A percentile compares a stretch with the other conserved stretches of the same genome.
phyloP scores from a whole-genome alignment of 257 asterid species.

The Scutellaria galericulata region DNA sequence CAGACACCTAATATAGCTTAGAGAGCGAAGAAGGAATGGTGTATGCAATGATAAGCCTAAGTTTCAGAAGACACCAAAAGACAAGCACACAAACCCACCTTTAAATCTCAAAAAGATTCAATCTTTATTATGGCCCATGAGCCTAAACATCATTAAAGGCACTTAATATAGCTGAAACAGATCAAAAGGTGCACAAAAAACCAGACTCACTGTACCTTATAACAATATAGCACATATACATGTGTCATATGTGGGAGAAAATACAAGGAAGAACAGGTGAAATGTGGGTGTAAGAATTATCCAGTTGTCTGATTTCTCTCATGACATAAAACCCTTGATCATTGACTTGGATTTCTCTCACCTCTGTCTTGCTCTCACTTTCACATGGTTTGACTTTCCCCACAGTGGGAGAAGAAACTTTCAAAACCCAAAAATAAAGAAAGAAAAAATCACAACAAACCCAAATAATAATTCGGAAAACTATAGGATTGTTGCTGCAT shows the following conservation, averaged over 20 bases:
- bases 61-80: slow-evolving; percentile 21
- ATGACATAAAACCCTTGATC: slow-evolving; percentile 36
- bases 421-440: slow-evolving; percentile 35
- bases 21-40: slow-evolving; percentile 10
- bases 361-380: slow-evolving; percentile 36
- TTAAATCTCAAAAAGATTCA: slow-evolving; percentile 36
- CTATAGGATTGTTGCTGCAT: slow-evolving; percentile 9
- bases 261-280: slow-evolving; percentile 3
- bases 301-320: slow-evolving; percentile 33
- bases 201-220: neutral
- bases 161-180: slow-evolving; percentile 33
- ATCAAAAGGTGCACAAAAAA: slow-evolving; percentile 10
- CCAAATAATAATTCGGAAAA: slow-evolving; percentile 12
- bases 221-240: neutral
- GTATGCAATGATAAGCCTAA: neutral
- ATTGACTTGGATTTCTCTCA: slow-evolving; percentile 49
- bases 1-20: slow-evolving; percentile 25
- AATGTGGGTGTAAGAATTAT: slow-evolving; percentile 14
- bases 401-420: slow-evolving; percentile 32
- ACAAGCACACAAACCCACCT: slow-evolving; percentile 31
- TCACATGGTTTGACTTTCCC: slow-evolving; percentile 35
- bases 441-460: slow-evolving; percentile 11
- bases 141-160: slow-evolving; percentile 28
- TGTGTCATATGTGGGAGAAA: neutral
- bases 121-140: slow-evolving; percentile 31